Conservation (phyloP, 2,329 filamentous ascomycete genomes). For the Akanthomyces lecanii region DNA sequence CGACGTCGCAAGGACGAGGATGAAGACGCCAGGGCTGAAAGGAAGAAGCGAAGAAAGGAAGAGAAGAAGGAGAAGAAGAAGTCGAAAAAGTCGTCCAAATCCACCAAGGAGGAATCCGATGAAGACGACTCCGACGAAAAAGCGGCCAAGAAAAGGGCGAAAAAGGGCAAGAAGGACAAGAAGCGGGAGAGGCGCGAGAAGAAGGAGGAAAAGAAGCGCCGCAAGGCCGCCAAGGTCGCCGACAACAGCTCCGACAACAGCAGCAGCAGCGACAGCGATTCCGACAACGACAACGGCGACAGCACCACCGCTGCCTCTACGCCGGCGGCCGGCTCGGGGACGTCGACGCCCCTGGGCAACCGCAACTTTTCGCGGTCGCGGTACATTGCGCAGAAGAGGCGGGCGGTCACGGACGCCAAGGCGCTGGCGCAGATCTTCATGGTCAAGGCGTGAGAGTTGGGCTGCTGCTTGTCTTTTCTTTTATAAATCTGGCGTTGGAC, state of each 20-base stretch:
- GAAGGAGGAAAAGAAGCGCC: conserved; percentile 46
- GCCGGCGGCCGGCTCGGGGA: conserved; percentile 36
- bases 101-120: conserved; percentile 25
- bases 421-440: conserved; percentile 83
- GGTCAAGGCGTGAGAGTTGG: conserved; percentile 47
- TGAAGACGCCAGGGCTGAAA: conserved; percentile 22
- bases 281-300: conserved; percentile 22
- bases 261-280: conserved; percentile 2
- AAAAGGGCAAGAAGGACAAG: conserved; percentile 31
- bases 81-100: conserved; percentile 24
- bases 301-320: conserved; percentile 26
- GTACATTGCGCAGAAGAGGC: conserved; percentile 84
- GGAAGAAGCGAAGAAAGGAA: conserved; percentile 25
- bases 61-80: conserved; percentile 33
- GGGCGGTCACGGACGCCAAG: conserved; percentile 74
- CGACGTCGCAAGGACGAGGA: conserved; percentile 29
- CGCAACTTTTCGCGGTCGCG: conserved; percentile 73
- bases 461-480: neutral
- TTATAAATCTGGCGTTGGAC: neutral
- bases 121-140: conserved; percentile 23
- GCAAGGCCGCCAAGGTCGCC: conserved; percentile 31
- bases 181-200: conserved; percentile 41
- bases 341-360: conserved; percentile 46
- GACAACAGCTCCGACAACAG: conserved; percentile 21
- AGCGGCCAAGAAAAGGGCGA: conserved; percentile 27